These are phyloP conservation scores for Saccharomycopsis javanensis DNA, from an alignment of 805 yeast species.

Conservation along the genomic window DNA sequence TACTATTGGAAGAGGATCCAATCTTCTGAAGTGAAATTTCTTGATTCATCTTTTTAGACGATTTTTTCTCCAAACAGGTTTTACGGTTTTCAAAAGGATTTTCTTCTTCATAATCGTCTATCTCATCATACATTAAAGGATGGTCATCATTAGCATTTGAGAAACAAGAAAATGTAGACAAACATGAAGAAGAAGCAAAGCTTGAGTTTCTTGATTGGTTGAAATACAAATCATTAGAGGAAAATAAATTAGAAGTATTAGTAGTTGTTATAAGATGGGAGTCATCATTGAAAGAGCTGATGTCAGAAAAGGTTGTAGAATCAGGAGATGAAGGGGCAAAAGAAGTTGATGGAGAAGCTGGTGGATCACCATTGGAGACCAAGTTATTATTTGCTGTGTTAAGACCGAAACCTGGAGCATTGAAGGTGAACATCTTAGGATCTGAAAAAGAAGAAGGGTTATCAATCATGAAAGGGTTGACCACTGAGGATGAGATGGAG, in stretches of 20 bases:
- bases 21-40: background rate
- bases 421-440: background rate
- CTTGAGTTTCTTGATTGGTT: background rate
- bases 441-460: background rate
- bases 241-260: background rate
- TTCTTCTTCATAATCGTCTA: background rate
- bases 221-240: constrained; percentile 1
- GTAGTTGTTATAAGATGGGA: background rate
- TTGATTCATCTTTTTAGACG: background rate
- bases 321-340: constrained; percentile 15
- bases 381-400: too few relatives aligned
- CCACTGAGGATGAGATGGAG: background rate
- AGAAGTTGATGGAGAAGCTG: background rate
- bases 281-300: constrained; percentile 7
- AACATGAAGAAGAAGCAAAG: constrained; percentile 4
- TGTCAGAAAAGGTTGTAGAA: constrained; percentile 10
- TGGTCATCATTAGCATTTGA: constrained; percentile 11
- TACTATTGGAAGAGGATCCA: background rate
- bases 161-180: constrained; percentile 10
- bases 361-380: background rate
- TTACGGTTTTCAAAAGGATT: background rate
- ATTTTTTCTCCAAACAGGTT: background rate
- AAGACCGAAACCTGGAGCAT: background rate
- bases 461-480: background rate
- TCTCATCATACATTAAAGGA: constrained; percentile 4